Evolutionary conservation across 441 rosid species (phyloP).

Genomic region (Brassica hybrid): DNA sequence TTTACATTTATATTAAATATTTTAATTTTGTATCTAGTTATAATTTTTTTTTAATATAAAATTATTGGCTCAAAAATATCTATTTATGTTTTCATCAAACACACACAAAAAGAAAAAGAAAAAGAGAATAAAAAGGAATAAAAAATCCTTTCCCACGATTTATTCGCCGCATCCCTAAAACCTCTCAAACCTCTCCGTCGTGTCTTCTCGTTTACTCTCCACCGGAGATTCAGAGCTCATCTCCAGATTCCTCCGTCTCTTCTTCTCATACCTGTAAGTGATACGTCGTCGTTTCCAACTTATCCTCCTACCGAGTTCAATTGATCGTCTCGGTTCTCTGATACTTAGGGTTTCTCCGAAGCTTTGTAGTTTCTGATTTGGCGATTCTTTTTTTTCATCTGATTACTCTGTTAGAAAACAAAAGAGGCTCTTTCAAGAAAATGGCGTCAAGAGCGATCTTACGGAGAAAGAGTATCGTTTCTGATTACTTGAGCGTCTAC

Average conservation of each 20-base stretch:
- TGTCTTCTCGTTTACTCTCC: conserved; percentile 5
- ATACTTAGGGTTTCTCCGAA: background rate
- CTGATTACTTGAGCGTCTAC: conserved; percentile 52
- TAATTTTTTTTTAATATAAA: no score
- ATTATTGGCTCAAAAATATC: no score
- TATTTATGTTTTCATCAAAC: background rate
- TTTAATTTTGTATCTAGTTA: no score
- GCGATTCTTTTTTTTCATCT: conserved; percentile 5
- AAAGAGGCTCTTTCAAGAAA: conserved; percentile 22
- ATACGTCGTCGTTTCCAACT: background rate
- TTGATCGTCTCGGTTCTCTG: conserved; percentile 17
- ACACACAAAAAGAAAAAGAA: background rate
- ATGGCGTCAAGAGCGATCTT: conserved; percentile 85
- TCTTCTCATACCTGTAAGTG: conserved; percentile 15
- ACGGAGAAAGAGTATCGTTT: conserved; percentile 58
- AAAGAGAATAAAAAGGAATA: background rate
- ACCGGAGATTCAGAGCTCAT: conserved; percentile 23
- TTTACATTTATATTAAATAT: no score
- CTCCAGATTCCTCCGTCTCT: conserved; percentile 10
- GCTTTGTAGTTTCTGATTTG: conserved; percentile 9
- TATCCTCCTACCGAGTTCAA: background rate
- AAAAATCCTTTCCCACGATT: conserved; percentile 38
- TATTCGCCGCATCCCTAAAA: conserved; percentile 44
- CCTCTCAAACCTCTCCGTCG: conserved; percentile 38
- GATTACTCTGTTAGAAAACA: conserved; percentile 23